Evolutionary conservation across 768 basidiomycete genomes (phyloP).

Genomic region (Plicaturopsis crispa): DNA sequence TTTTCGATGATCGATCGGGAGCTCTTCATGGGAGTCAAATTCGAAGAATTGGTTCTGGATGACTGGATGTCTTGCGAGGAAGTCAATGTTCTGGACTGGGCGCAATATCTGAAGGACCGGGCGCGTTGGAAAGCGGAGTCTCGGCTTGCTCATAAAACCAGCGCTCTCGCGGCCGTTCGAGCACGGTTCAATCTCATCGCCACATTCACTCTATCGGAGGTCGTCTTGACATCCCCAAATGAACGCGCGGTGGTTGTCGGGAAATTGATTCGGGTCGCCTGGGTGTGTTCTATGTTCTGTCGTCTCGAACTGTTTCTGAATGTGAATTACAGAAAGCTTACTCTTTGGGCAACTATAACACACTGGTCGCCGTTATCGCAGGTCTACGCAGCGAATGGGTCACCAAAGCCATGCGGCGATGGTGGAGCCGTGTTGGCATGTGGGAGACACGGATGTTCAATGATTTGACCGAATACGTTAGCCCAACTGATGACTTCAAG

Average conservation of each 20-base stretch:
- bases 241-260: slow-evolving; percentile 59
- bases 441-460: slow-evolving; percentile 70
- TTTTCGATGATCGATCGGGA: slow-evolving; percentile 88
- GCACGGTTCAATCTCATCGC: slow-evolving; percentile 82
- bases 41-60: slow-evolving; percentile 78
- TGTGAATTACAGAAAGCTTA: slow-evolving; percentile 62
- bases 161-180: slow-evolving; percentile 64
- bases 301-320: background rate
- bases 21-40: slow-evolving; percentile 75
- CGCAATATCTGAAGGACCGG: slow-evolving; percentile 70
- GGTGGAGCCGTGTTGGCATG: slow-evolving; percentile 57
- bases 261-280: slow-evolving; percentile 84
- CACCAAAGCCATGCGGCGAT: slow-evolving; percentile 53
- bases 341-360: slow-evolving; percentile 66
- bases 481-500: slow-evolving; percentile 62
- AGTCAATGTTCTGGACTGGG: slow-evolving; percentile 76
- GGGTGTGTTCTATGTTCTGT: slow-evolving; percentile 39
- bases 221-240: slow-evolving; percentile 62
- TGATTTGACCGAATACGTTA: slow-evolving; percentile 62
- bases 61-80: slow-evolving; percentile 60
- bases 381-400: slow-evolving; percentile 71
- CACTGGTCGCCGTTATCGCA: slow-evolving; percentile 71
- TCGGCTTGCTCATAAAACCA: slow-evolving; percentile 51
- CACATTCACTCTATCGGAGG: slow-evolving; percentile 74
- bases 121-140: slow-evolving; percentile 60